Percentiles rank a stretch among this genome's conserved stretches.
Evolutionary conservation across 2,329 filamentous ascomycete species (phyloP).

Genomic region (Epichloe coenophiala): DNA sequence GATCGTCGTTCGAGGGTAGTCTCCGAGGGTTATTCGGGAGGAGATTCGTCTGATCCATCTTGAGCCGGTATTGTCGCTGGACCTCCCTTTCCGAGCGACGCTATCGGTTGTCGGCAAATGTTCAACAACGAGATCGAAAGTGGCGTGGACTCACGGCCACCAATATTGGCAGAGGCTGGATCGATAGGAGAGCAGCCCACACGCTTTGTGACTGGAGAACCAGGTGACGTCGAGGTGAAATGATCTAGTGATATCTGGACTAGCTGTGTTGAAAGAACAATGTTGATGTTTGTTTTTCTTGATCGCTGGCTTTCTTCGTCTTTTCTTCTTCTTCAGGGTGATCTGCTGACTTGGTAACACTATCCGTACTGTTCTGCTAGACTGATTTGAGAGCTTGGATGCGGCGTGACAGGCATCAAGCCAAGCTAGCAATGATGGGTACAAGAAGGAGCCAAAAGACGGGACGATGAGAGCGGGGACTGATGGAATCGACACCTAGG

Average conservation of each 20-base stretch:
- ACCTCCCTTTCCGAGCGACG: background rate
- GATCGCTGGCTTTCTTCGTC: background rate
- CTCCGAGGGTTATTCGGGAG: conserved; percentile 12
- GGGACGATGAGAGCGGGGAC: background rate
- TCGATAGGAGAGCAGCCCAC: background rate
- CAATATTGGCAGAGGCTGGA: background rate
- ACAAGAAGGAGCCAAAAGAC: background rate
- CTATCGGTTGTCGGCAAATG: background rate
- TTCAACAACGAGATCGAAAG: background rate
- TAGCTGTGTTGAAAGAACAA: background rate
- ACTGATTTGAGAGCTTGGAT: background rate
- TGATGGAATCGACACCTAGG: background rate
- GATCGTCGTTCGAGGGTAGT: conserved; percentile 13
- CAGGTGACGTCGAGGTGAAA: background rate
- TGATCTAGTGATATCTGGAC: conserved; percentile 1
- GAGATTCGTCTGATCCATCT: conserved; percentile 18
- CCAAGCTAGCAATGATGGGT: background rate
- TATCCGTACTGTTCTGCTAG: background rate
- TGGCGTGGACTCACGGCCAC: background rate
- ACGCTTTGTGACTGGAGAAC: background rate
- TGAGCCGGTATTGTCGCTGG: background rate
- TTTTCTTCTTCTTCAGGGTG: background rate
- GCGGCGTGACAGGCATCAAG: background rate
- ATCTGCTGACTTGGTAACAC: background rate
- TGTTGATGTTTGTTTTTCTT: background rate